Evolutionary conservation across 73 alveolate genomes (phyloP).

Genomic region (Paramecium tetraurelia): DNA sequence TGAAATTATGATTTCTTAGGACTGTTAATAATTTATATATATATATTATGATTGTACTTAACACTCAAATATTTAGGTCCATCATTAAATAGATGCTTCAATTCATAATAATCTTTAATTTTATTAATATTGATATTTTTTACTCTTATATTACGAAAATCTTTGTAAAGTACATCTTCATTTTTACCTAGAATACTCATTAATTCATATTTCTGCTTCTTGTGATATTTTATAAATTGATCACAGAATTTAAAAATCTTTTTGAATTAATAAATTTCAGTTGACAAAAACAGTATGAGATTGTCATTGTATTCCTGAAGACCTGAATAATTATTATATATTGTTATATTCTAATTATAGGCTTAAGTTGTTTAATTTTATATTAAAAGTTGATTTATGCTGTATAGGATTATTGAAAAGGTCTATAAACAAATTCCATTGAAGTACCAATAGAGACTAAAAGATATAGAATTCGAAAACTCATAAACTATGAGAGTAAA

Average conservation of each 20-base stretch:
- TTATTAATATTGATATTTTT: background rate
- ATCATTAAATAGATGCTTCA: background rate
- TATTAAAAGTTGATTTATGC: background rate
- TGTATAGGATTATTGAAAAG: background rate
- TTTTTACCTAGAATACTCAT: background rate
- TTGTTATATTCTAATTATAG: background rate
- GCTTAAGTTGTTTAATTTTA: background rate
- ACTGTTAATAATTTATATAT: background rate
- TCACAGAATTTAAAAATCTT: background rate
- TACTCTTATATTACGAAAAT: background rate
- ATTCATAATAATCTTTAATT: no score
- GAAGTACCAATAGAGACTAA: background rate
- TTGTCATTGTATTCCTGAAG: background rate
- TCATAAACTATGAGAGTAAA: background rate
- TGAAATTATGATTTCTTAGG: background rate
- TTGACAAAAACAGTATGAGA: background rate
- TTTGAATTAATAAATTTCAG: background rate
- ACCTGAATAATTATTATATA: background rate
- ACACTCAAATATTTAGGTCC: background rate
- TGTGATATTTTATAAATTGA: background rate
- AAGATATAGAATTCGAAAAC: conserved; percentile 6
- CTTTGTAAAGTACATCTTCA: background rate
- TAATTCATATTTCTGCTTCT: background rate
- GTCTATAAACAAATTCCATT: background rate
- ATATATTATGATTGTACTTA: background rate